Conservation (phyloP, 2,329 filamentous ascomycete genomes). For the Thermomyces lanuginosus region DNA sequence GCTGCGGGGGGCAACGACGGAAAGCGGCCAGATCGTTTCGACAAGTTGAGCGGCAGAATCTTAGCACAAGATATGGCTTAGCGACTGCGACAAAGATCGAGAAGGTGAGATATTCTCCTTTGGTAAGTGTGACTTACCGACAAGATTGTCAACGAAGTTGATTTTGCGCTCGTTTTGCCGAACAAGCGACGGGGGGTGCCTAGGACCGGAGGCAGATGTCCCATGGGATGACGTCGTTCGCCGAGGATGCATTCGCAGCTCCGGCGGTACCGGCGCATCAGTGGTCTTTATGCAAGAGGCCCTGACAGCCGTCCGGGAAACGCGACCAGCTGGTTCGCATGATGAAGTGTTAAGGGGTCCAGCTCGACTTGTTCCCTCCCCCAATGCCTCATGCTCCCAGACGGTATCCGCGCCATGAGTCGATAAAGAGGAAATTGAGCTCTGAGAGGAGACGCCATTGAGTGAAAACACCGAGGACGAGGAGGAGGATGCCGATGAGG, state of each 20-base stretch:
- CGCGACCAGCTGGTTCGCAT: conserved; percentile 11
- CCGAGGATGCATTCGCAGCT: conserved; percentile 36
- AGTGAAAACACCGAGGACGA: conserved; percentile 65
- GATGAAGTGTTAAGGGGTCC: no score
- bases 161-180: conserved; percentile 84
- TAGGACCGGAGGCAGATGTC: conserved; percentile 34
- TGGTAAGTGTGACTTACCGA: conserved; percentile 58
- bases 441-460: conserved; percentile 46
- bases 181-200: conserved; percentile 57
- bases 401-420: conserved; percentile 41
- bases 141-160: conserved; percentile 89
- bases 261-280: conserved; percentile 21
- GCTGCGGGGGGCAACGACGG: conserved; percentile 59
- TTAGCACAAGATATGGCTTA: conserved; percentile 31
- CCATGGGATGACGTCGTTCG: conserved; percentile 34
- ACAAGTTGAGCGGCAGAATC: conserved; percentile 96
- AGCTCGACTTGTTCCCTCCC: conserved; percentile 14
- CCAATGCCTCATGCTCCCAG: conserved; percentile 25
- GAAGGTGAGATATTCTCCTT: conserved; percentile 17
- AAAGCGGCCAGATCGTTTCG: conserved; percentile 90
- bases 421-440: conserved; percentile 53
- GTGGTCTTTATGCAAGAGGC: conserved; percentile 14
- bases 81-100: conserved; percentile 7
- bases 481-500: conserved; percentile 60
- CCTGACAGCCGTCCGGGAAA: conserved; percentile 14